Evolutionary conservation across 345 rosid genomes (phyloP).

Genomic region (Erucastrum elatum): DNA sequence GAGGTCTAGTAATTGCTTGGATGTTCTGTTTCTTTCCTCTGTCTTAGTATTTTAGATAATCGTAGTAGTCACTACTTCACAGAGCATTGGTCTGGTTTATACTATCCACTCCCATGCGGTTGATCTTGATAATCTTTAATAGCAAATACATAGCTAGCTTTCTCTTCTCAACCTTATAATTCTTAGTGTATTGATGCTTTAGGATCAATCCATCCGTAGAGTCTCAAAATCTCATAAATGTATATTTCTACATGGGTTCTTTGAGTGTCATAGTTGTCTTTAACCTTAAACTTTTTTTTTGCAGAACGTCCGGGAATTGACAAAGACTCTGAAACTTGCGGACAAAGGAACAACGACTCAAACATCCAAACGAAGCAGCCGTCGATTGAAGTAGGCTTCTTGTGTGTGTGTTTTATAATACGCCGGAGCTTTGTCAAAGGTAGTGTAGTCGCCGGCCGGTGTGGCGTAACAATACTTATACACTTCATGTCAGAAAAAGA

Average conservation of each 20-base stretch:
- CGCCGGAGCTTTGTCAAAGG: conserved; percentile 14
- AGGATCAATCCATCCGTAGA: neutral
- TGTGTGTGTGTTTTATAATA: neutral
- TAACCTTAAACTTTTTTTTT: neutral
- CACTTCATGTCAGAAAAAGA: conserved; percentile 22
- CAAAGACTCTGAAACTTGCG: conserved; percentile 32
- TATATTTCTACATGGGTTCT: neutral
- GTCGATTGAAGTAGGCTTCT: conserved; percentile 28
- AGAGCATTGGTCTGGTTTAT: conserved; percentile 8
- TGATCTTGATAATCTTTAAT: neutral
- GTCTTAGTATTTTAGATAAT: neutral
- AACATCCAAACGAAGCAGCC: conserved; percentile 29
- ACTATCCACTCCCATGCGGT: neutral
- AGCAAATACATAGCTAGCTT: neutral
- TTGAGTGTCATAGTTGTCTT: neutral
- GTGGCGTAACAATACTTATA: conserved; percentile 21
- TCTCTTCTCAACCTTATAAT: neutral
- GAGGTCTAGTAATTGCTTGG: neutral
- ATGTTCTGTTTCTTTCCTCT: conserved; percentile 10
- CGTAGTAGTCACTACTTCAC: conserved; percentile 4
- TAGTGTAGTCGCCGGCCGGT: conserved; percentile 25
- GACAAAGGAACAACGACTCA: conserved; percentile 21
- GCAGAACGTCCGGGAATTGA: conserved; percentile 39
- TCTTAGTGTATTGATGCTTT: neutral
- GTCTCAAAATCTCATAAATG: neutral